These are phyloP conservation scores for Trichoderma endophyticum DNA, from an alignment of 2,329 filamentous ascomycete genomes.

Conservation along the genomic window DNA sequence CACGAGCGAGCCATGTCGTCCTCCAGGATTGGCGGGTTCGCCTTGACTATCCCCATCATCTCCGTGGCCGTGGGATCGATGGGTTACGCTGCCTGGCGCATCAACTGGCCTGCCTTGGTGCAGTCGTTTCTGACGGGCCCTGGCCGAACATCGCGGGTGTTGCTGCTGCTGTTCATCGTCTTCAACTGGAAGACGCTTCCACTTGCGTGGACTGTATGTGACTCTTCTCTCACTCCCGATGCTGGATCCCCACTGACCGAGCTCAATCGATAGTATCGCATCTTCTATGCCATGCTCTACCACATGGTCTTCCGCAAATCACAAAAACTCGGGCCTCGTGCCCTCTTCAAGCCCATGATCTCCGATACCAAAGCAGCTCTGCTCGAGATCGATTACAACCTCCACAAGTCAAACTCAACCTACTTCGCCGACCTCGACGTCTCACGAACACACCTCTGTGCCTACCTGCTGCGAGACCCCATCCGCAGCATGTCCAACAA, in stretches of 20 bases:
- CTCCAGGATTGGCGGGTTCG: slow-evolving; percentile 33
- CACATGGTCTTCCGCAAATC: slow-evolving; percentile 51
- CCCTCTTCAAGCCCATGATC: slow-evolving; percentile 71
- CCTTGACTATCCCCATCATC: slow-evolving; percentile 38
- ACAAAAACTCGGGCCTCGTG: slow-evolving; percentile 52
- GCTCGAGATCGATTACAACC: slow-evolving; percentile 81
- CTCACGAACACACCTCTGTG: slow-evolving; percentile 75
- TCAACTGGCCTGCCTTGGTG: slow-evolving; percentile 41
- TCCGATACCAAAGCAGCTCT: slow-evolving; percentile 64
- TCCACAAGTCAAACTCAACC: slow-evolving; percentile 79
- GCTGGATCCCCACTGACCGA: background rate
- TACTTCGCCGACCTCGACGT: slow-evolving; percentile 87
- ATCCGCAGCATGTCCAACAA: slow-evolving; percentile 52
- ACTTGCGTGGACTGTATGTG: slow-evolving; percentile 69
- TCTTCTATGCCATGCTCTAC: slow-evolving; percentile 55
- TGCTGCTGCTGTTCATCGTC: slow-evolving; percentile 54
- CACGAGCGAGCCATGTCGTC: slow-evolving; percentile 15
- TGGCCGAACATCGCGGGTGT: slow-evolving; percentile 50
- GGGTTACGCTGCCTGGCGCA: slow-evolving; percentile 46
- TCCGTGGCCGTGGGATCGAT: slow-evolving; percentile 39
- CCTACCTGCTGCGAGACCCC: slow-evolving; percentile 60
- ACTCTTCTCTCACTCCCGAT: background rate
- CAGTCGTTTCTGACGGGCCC: slow-evolving; percentile 51
- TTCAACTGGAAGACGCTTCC: slow-evolving; percentile 73
- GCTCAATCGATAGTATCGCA: slow-evolving; percentile 45